Evolutionary conservation across 768 basidiomycete species (phyloP), one percentile per base, ranked within the genome.

Genomic region (Boletus rufocinnamomeus): DNA sequence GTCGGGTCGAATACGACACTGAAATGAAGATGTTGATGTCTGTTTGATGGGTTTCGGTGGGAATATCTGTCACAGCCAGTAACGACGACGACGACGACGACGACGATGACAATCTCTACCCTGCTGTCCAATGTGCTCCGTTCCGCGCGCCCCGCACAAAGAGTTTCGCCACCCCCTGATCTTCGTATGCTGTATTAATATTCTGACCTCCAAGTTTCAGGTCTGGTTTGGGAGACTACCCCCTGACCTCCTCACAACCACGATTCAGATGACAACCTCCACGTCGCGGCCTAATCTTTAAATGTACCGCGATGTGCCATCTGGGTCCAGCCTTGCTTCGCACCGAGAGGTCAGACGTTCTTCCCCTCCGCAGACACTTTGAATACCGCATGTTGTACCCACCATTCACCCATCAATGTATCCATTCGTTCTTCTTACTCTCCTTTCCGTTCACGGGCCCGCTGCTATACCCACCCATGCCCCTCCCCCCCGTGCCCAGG

Each of bases 41-140:
- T 68, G 47, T 66, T 68, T 69, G 59, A 65, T 49, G 34, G 6
- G 6, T 13, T 13, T 37, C 17, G 50, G 49, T 52, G 37, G 50
- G 50, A 51, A 50, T 17, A n/a, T 21, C 30, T 8, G 3, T 32
- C 54, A 38, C 47, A 49, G 28, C 21, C 30, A 30, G 41, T 37
- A n/a, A 38, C 32, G 46, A 21, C 40, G 14, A 19, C 32, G 43
- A 44, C n/a, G 44, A 27, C 17, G 44, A 45, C 44, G 25, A 8
- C n/a, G n/a, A n/a, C n/a, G n/a, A n/a, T n/a, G n/a, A n/a, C n/a
- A n/a, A n/a, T n/a, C n/a, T n/a, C n/a, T n/a, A n/a, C 44, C 30
- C 9, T 6, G 30, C 6, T 9, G 30, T 9, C 30, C 32, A 34
- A 34, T 34, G 32, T 34, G 0, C 32, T 34, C 32, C 32, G 32